Evolutionary conservation across 2,329 filamentous ascomycete species (phyloP).

Genomic region (Daldinia sp.): DNA sequence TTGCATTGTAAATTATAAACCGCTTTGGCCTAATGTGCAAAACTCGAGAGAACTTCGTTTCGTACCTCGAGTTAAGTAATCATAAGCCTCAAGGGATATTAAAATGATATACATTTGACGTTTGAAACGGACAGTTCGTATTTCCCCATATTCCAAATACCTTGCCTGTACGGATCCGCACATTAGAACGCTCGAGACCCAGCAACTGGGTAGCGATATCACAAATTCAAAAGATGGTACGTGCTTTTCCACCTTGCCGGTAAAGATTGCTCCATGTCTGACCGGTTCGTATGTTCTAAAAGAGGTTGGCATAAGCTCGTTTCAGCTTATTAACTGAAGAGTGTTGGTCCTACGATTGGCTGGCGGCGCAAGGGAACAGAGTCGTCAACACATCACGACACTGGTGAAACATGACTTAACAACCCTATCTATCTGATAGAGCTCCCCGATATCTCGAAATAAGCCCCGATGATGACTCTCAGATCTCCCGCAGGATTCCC

Average conservation of each 20-base stretch:
- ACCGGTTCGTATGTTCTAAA: not conserved
- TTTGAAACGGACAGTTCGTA: not conserved
- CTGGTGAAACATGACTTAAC: not conserved
- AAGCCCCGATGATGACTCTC: constrained; percentile 1
- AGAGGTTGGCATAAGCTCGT: not conserved
- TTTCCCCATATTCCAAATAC: too few relatives aligned
- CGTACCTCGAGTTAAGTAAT: too few relatives aligned
- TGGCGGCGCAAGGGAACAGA: not conserved
- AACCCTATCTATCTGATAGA: not conserved
- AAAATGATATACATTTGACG: not conserved
- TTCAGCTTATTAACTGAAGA: not conserved
- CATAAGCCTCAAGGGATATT: too few relatives aligned
- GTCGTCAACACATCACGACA: not conserved
- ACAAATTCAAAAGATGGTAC: not conserved
- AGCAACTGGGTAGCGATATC: not conserved
- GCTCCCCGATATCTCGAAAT: not conserved
- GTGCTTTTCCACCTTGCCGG: not conserved
- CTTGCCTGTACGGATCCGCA: not conserved
- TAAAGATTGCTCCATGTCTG: not conserved
- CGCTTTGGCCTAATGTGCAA: not conserved
- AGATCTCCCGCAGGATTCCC: constrained; percentile 1
- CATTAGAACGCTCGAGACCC: not conserved
- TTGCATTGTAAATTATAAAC: too few relatives aligned
- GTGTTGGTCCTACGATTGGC: not conserved
- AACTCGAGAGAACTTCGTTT: too few relatives aligned